Conservation (phyloP, 106 monocot genomes). For the Hemerocallis citrina region DNA sequence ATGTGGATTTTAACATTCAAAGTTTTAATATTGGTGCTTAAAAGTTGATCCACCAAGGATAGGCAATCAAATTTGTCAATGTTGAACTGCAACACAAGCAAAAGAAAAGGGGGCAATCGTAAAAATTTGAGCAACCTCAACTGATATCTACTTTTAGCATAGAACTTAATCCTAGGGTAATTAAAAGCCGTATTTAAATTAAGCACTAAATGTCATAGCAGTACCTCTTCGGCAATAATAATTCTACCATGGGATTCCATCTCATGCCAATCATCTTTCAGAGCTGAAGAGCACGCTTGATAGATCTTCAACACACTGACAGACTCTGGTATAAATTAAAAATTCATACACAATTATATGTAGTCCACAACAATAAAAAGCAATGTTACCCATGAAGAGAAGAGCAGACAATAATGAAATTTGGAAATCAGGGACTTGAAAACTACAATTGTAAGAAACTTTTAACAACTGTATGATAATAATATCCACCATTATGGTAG, state of each 20-base stretch:
- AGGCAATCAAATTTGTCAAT: slow-evolving; percentile 39
- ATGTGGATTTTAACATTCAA: slow-evolving; percentile 45
- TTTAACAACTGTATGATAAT: no score
- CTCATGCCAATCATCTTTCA: slow-evolving; percentile 56
- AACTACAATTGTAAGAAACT: no score
- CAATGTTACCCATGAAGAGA: no score
- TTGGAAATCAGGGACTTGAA: no score
- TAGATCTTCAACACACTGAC: slow-evolving; percentile 27
- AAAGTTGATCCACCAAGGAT: slow-evolving; percentile 33
- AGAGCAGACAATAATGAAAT: no score
- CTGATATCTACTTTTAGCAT: no score
- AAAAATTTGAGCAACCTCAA: neutral
- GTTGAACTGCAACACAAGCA: slow-evolving; percentile 36
- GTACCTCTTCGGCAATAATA: slow-evolving; percentile 43
- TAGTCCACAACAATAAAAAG: no score
- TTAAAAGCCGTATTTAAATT: neutral
- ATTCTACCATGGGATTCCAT: slow-evolving; percentile 18
- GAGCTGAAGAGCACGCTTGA: slow-evolving; percentile 33
- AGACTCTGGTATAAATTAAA: slow-evolving; percentile 21
- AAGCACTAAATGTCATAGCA: neutral
- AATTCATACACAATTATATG: no score
- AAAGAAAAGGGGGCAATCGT: neutral
- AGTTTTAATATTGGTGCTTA: slow-evolving; percentile 20
- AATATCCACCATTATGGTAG: no score
- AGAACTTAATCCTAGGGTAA: no score